Evolutionary conservation across 2,329 filamentous ascomycete species (phyloP), one percentile per base, ranked within the genome.

Genomic region (Curvularia lunata): DNA sequence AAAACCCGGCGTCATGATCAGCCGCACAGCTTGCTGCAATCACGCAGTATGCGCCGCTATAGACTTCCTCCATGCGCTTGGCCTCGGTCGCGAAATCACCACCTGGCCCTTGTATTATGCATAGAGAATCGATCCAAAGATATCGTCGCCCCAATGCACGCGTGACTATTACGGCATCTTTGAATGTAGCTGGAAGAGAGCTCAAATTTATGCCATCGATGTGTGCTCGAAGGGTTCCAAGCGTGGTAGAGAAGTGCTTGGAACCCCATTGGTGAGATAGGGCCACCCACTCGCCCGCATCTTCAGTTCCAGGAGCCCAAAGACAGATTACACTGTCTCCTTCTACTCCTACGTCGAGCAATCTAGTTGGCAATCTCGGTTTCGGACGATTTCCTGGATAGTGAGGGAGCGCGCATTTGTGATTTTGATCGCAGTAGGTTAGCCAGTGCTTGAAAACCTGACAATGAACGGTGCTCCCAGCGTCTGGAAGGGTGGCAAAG

Each of bases 101-200:
- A 19, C 63, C 52, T 3, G 53, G 13, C 8, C 61, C 69, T 40
- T 71, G 69, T 5, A 71, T 60, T 19, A 72, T 63, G 34, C 71
- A 74, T 3, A 72, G 32, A 0, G 62, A 65, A 34, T 74, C 71
- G 4, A 74, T 73, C 69, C 71, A 74, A 5, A 74, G 54, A 38
- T 67, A 73, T 3, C 53, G 52, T 4, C 54, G 19, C 0, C 63
- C 58, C 2, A 72, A 52, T 0, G 58, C 56, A 0, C 70, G 56
- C 1, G 69, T 70, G 0, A 66, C 48, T 0, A 2, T 56, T 1
- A 71, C 54, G 0, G 70, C 69, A 48, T 74, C 64, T 23, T 27
- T 56, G 41, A 72, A 69, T 1, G 64, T 67, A 9, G 45, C 34
- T 3, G 67, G 67, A 5, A 69, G 51, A 3, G 16, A 16, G 8